Evolutionary conservation across 2,329 filamentous ascomycete genomes (phyloP).

Genomic region (Tolypocladium sp.): DNA sequence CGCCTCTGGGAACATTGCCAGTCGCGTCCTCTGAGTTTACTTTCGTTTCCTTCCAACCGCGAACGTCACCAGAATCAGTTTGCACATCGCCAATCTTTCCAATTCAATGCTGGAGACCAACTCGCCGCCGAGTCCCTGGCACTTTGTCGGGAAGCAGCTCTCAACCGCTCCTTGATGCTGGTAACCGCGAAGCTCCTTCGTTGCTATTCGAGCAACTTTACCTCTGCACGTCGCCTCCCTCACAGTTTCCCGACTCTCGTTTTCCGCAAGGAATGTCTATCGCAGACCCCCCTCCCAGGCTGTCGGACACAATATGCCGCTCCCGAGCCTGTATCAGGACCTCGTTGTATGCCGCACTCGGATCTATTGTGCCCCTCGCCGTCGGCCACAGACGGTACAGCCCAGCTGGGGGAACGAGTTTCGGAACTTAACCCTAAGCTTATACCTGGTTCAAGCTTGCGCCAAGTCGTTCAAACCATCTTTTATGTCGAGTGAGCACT

Average conservation of each 20-base stretch:
- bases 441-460: constrained; percentile 66
- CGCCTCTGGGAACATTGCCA: background rate
- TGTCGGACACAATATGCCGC: constrained; percentile 41
- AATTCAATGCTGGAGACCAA: background rate
- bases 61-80: background rate
- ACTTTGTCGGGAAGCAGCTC: background rate
- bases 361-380: constrained; percentile 27
- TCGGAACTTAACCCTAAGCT: constrained; percentile 98
- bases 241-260: constrained; percentile 69
- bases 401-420: constrained; percentile 47
- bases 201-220: constrained; percentile 10
- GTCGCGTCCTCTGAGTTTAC: background rate
- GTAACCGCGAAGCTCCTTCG: constrained; percentile 36
- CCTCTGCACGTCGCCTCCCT: constrained; percentile 61
- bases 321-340: constrained; percentile 53
- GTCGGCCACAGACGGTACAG: constrained; percentile 29
- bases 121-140: background rate
- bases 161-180: constrained; percentile 5
- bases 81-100: background rate
- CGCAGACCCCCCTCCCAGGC: constrained; percentile 29
- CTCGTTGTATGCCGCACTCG: constrained; percentile 37
- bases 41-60: background rate
- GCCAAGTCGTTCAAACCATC: constrained; percentile 59
- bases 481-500: constrained; percentile 45
- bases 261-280: constrained; percentile 60